A percentile compares a stretch with the other conserved stretches of the same genome.
Evolutionary conservation across 2,329 filamentous ascomycete species (phyloP).

Genomic region (Tolypocladium cylindrosporum): DNA sequence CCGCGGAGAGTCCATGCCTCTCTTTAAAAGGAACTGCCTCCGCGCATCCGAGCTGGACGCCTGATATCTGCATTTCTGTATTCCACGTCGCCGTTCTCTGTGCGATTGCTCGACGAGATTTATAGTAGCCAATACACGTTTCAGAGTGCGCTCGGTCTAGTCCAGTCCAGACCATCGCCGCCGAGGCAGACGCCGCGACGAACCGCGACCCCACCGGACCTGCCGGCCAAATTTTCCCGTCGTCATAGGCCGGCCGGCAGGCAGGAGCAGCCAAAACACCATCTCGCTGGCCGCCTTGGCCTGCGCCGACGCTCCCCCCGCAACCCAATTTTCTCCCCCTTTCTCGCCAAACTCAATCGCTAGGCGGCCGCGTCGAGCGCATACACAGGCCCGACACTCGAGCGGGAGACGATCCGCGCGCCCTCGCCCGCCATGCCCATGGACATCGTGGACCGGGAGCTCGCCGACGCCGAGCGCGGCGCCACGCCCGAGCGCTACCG

Average conservation of each 20-base stretch:
- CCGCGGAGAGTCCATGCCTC: background rate
- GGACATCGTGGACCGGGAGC: slow-evolving; percentile 43
- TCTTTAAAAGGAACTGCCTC: background rate
- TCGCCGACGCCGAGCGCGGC: slow-evolving; percentile 44
- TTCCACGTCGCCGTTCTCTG: background rate
- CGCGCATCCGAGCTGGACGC: background rate
- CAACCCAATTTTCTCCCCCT: background rate
- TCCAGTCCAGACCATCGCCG: background rate
- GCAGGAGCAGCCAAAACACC: background rate
- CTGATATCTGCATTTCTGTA: too few species aligned
- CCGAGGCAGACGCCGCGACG: background rate
- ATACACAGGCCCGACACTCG: background rate
- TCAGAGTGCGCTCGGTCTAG: too few species aligned
- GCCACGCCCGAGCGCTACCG: slow-evolving; percentile 33
- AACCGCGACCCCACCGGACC: background rate
- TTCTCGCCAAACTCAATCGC: background rate
- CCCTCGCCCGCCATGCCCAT: slow-evolving; percentile 23
- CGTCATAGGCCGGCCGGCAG: too few species aligned
- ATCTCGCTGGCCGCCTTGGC: background rate
- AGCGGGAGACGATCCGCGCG: too few species aligned
- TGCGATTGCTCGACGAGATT: too few species aligned
- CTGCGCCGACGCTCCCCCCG: background rate
- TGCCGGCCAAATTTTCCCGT: background rate
- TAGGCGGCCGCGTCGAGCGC: background rate
- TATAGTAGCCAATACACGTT: too few species aligned